Conservation (phyloP, 352 stramenopile genomes). For the Globisporangium irregulare region DNA sequence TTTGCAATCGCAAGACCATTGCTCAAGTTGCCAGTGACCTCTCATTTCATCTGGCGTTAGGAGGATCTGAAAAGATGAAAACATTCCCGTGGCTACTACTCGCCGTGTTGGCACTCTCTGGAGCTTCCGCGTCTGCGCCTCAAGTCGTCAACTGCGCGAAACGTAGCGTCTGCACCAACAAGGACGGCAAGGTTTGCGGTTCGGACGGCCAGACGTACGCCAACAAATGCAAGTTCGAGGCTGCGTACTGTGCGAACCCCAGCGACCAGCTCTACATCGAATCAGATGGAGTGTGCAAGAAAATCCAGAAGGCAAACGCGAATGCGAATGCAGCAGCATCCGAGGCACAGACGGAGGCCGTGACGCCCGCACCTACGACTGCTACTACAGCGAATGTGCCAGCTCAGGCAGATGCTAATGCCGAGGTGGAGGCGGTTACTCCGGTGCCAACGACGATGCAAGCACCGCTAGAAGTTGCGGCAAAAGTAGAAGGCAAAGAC, state of each 20-base stretch:
- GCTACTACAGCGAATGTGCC: not conserved
- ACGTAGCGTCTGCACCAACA: slow-evolving; percentile 17
- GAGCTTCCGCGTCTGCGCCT: not conserved
- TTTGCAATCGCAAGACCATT: not conserved
- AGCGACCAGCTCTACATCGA: slow-evolving; percentile 25
- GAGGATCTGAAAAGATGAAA: not conserved
- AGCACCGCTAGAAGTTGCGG: not conserved
- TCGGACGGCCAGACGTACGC: slow-evolving; percentile 53
- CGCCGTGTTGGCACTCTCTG: slow-evolving; percentile 2
- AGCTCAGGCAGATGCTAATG: slow-evolving; percentile 2
- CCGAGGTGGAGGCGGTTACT: not conserved
- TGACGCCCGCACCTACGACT: not conserved
- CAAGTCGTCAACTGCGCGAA: slow-evolving; percentile 8
- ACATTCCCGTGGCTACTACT: slow-evolving; percentile 5
- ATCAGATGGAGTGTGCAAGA: slow-evolving; percentile 23
- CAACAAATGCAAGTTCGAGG: slow-evolving; percentile 51
- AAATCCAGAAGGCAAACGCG: not conserved
- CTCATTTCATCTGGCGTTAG: not conserved
- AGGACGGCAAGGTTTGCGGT: slow-evolving; percentile 45
- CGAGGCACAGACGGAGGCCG: not conserved
- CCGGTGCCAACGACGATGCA: slow-evolving; percentile 2
- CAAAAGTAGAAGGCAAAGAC: not conserved
- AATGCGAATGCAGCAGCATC: slow-evolving; percentile 2
- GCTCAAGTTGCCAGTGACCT: not conserved
- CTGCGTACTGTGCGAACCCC: slow-evolving; percentile 28